Conservation (phyloP, 2,329 filamentous ascomycete species). For the Cladorrhinum sp. region DNA sequence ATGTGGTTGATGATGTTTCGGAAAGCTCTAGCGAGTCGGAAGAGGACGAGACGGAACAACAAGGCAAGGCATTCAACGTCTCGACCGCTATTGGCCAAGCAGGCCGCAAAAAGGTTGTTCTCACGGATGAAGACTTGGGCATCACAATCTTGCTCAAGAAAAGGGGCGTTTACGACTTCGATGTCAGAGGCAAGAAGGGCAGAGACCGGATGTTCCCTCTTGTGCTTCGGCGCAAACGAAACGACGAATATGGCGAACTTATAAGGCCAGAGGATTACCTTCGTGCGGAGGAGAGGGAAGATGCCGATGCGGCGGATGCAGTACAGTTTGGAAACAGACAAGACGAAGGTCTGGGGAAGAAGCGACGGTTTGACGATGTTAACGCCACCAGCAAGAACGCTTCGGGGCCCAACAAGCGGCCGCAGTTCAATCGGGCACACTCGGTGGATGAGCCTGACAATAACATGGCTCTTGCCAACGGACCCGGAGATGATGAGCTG, state of each 20-base stretch:
- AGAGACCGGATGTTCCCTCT: conserved; percentile 91
- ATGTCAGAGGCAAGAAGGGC: conserved; percentile 86
- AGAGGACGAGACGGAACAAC: conserved; percentile 83
- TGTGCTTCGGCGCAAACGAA: conserved; percentile 71
- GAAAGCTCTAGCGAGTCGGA: conserved; percentile 84
- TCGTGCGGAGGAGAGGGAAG: conserved; percentile 84
- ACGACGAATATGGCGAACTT: conserved; percentile 89
- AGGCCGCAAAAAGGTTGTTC: conserved; percentile 77
- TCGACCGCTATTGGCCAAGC: conserved; percentile 81
- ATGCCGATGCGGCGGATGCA: conserved; percentile 63
- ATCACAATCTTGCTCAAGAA: conserved; percentile 86
- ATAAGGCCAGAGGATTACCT: conserved; percentile 94
- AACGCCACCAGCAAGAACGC: conserved; percentile 41
- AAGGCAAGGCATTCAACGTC: conserved; percentile 87
- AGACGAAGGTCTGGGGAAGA: conserved; percentile 75
- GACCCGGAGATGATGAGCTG: conserved; percentile 51
- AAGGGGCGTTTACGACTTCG: conserved; percentile 89
- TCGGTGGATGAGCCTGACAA: conserved; percentile 47
- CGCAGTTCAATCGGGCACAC: conserved; percentile 43
- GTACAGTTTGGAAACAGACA: conserved; percentile 48
- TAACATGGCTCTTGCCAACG: conserved; percentile 32
- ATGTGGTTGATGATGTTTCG: conserved; percentile 78
- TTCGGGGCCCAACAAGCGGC: conserved; percentile 57
- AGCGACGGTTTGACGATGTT: conserved; percentile 87
- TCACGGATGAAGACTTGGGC: conserved; percentile 87